Percentiles rank a stretch among this genome's conserved stretches.
Evolutionary conservation across 768 basidiomycete genomes (phyloP).

Genomic region (Suillus lakei): DNA sequence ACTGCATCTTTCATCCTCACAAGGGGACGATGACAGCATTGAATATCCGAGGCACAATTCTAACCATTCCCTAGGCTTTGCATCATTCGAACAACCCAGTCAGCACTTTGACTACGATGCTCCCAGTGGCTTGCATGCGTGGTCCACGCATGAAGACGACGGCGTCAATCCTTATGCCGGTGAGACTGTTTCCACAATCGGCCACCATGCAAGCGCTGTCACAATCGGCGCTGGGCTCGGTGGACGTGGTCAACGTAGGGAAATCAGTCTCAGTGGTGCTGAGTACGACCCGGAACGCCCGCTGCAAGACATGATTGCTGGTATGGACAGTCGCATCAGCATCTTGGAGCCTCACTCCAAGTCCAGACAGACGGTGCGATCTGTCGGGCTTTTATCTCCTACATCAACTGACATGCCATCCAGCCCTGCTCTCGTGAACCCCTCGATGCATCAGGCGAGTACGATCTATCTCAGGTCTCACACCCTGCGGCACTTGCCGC

Average conservation of each 20-base stretch:
- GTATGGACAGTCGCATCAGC: constrained; percentile 59
- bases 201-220: constrained; percentile 88
- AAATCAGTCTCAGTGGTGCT: constrained; percentile 69
- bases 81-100: constrained; percentile 64
- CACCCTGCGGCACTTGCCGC: constrained; percentile 46
- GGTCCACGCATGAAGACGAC: constrained; percentile 71
- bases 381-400: neutral
- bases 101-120: constrained; percentile 62
- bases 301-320: constrained; percentile 71
- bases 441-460: constrained; percentile 62
- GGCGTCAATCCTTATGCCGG: constrained; percentile 69
- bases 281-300: constrained; percentile 89
- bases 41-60: constrained; percentile 78
- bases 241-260: constrained; percentile 51
- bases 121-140: constrained; percentile 52
- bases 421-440: constrained; percentile 54
- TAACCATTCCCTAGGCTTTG: constrained; percentile 59
- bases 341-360: constrained; percentile 58
- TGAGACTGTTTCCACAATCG: constrained; percentile 79
- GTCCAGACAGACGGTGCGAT: constrained; percentile 52
- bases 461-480: constrained; percentile 64
- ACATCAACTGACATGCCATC: constrained; percentile 9
- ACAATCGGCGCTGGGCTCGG: constrained; percentile 86
- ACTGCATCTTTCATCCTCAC: constrained; percentile 65
- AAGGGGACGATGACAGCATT: constrained; percentile 52